Evolutionary conservation across 192 early-diverging fungal species (phyloP), one percentile per base, ranked within the genome.

Genomic region (Backusella tuberculispora): DNA sequence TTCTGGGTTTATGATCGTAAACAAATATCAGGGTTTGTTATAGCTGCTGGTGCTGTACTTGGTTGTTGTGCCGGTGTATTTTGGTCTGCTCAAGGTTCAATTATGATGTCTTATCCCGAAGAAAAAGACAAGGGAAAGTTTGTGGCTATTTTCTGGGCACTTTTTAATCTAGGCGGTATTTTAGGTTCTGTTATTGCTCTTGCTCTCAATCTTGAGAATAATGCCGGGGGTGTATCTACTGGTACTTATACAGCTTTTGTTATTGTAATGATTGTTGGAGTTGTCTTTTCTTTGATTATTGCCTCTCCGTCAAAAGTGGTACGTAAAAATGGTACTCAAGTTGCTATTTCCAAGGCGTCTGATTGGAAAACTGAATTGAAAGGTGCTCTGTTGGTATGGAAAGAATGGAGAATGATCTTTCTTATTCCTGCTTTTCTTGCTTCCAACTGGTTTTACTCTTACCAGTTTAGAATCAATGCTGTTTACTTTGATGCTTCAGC

Each of bases 111-210:
- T 68, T 94, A 95, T 77, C 93, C 95, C 9, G 86, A 86, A 14
- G 94, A 95, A 77, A 83, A 90, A 26, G 84, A 92, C 71, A 95
- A 95, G 81, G 94, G 92, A 41, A 88, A 85, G 76, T 95, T 85
- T 77, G 93, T 96, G 66, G 90, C 90, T 4, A 83, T 92, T 42
- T 96, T 96, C 85, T 96, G 95, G 95, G 83, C 89, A 38, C 90
- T 95, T 48, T 96, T 95, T 84, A 94, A 94, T 76, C 78, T 90
- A 76, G 94, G 94, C 66, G 95, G 90, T 50, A 88, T 95, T 76
- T 75, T 95, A 24, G 95, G 94, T 72, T 91, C 91, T 47, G 84
- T 94, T 42, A 87, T 96, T 17, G 53, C 74, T 15, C 38, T 80
- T 4, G 78, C 70, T 37, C 41, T 80, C 19, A 80, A 80, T 13